These are phyloP conservation scores for Botrytis elliptica DNA, from an alignment of 2,329 filamentous ascomycete genomes.

Conservation along the genomic window DNA sequence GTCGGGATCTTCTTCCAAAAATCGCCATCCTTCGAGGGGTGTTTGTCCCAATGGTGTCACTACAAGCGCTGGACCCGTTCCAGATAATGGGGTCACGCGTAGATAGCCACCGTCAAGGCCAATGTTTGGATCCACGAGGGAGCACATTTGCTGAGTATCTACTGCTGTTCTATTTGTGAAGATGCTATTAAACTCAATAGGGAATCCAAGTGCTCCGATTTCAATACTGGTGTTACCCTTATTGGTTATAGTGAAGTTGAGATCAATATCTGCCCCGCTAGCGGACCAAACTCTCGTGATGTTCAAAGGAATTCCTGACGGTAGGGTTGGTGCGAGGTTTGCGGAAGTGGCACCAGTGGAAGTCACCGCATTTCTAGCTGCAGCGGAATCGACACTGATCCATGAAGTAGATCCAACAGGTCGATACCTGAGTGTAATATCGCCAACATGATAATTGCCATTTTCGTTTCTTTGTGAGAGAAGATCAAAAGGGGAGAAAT, in stretches of 20 bases:
- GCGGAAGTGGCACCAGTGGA: constrained; percentile 42
- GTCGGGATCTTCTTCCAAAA: constrained; percentile 47
- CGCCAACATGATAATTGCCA: constrained; percentile 58
- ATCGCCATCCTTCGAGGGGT: constrained; percentile 55
- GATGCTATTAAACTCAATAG: constrained; percentile 62
- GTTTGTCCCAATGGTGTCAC: constrained; percentile 50
- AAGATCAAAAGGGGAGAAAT: constrained; percentile 56
- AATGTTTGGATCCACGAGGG: constrained; percentile 59
- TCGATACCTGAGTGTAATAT: constrained; percentile 57
- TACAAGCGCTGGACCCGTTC: constrained; percentile 50
- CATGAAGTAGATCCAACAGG: constrained; percentile 42
- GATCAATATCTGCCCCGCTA: constrained; percentile 48
- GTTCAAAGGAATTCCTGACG: constrained; percentile 41
- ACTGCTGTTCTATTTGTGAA: constrained; percentile 51
- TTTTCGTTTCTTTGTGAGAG: constrained; percentile 48
- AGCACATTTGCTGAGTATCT: constrained; percentile 52
- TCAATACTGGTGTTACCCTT: constrained; percentile 45
- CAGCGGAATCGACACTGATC: constrained; percentile 49
- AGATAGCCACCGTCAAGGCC: constrained; percentile 58
- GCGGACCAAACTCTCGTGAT: constrained; percentile 54
- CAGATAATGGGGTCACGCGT: constrained; percentile 51
- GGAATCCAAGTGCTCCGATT: constrained; percentile 57
- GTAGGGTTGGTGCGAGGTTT: constrained; percentile 45
- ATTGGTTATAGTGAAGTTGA: constrained; percentile 54
- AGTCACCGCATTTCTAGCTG: constrained; percentile 39